phyloP scores from a whole-genome alignment of 306 rosid species.

The Cucurbita argyrosperma region DNA sequence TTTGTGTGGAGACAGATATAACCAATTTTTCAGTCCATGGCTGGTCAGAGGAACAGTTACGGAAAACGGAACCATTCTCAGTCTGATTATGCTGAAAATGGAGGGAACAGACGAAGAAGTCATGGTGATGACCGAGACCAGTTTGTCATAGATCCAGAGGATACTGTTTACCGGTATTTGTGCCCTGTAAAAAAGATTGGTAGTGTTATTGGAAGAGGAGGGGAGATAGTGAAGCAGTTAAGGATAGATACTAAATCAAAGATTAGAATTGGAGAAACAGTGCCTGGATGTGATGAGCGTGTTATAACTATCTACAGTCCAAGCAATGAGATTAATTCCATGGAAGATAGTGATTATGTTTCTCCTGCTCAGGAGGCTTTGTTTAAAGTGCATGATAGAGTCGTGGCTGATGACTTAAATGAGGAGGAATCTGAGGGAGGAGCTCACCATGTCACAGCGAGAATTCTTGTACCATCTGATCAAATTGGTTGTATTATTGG shows the following conservation, averaged over 20 bases:
- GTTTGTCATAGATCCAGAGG: slow-evolving; percentile 67
- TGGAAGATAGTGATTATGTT: slow-evolving; percentile 42
- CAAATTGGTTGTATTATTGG: slow-evolving; percentile 94
- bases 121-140: slow-evolving; percentile 74
- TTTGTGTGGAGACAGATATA: slow-evolving; percentile 5
- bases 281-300: slow-evolving; percentile 74
- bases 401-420: slow-evolving; percentile 72
- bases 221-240: slow-evolving; percentile 93
- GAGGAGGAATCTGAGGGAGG: slow-evolving; percentile 60
- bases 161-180: slow-evolving; percentile 72
- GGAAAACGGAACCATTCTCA: slow-evolving; percentile 70
- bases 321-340: slow-evolving; percentile 54
- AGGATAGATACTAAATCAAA: slow-evolving; percentile 73
- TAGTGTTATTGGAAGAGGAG: slow-evolving; percentile 93
- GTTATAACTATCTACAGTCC: slow-evolving; percentile 66
- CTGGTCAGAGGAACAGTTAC: slow-evolving; percentile 58
- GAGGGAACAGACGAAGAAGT: slow-evolving; percentile 64
- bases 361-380: slow-evolving; percentile 89
- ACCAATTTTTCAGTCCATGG: slow-evolving; percentile 20
- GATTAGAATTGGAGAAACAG: slow-evolving; percentile 91
- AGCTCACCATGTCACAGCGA: slow-evolving; percentile 54
- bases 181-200: slow-evolving; percentile 82
- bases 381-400: slow-evolving; percentile 74
- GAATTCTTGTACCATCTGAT: slow-evolving; percentile 88
- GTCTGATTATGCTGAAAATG: slow-evolving; percentile 51